Base-by-base conservation (phyloP, 345 rosid genomes). In the Gossypium thurberi region DNA sequence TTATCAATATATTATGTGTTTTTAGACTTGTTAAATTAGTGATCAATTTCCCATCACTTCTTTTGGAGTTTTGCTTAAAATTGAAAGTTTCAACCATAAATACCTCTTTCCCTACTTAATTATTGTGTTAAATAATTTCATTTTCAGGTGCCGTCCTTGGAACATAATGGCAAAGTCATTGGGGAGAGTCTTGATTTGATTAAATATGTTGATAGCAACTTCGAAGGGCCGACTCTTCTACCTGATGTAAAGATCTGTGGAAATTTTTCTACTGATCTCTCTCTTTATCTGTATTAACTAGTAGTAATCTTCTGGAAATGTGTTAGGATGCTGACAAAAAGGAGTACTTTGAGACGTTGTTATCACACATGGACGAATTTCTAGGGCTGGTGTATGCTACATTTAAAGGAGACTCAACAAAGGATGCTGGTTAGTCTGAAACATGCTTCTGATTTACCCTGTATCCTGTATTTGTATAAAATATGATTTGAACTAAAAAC, bases 101-200 rank as follows among this genome's bases (percentile, higher is more conserved):
- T 28, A 28, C 37, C 37, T 28, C 37, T 28, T 28, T 28, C 37
- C 50, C 40, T 5, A 33, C 40, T 5, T 33, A 5, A 33, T 33
- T 5, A 5, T 33, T 4, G 40, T 33, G 40, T 33, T 4, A 33
- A 33, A 33, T 33, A 33, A 15, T 50, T 50, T 50, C 53, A 12
- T 77, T 73, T 69, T 11, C 33, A 92, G 98, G 98, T 94, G 51
- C 98, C 98, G 50, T 79, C 98, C 8, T 78, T 94, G 83, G 98
- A 94, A 77, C 98, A 94, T 83, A 82, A 94, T 75, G 91, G 96
- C 3, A 90, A 92, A 82, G 46, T 92, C 56, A 91, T 78, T 10
- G 97, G 98, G 28, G 98, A 94, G 85, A 90, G 98, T 85, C 82
- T 94, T 18, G 93, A 94, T 74, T 78, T 94, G 83, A 80, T 90